These are phyloP conservation scores for Colletotrichum sublineola DNA, from an alignment of 2,329 filamentous ascomycete species.

Conservation along the genomic window DNA sequence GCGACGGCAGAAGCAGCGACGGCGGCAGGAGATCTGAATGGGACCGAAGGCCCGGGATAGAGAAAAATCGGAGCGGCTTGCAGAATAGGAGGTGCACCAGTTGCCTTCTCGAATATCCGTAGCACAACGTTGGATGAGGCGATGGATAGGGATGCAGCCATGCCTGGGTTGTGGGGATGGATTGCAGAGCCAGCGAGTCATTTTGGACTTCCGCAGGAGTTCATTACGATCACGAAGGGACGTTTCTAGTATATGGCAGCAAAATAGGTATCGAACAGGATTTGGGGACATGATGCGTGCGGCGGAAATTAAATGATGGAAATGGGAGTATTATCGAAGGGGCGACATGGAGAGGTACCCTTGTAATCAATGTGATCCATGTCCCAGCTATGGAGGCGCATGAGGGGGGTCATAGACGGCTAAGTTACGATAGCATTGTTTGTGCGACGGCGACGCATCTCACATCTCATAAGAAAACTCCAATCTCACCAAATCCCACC, in stretches of 20 bases:
- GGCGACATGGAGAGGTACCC: not conserved
- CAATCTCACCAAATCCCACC: not conserved
- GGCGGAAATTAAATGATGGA: not conserved
- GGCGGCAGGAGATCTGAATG: not conserved
- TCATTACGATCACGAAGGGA: not conserved
- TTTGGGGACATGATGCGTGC: not conserved
- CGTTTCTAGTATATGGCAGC: not conserved
- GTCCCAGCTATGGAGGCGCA: not conserved
- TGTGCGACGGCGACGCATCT: constrained; percentile 1
- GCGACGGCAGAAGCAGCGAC: not conserved
- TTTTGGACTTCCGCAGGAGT: not conserved
- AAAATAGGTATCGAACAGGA: not conserved
- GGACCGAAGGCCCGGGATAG: constrained; percentile 1
- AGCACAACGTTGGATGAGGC: not conserved
- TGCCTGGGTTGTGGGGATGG: not conserved
- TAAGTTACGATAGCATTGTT: not conserved
- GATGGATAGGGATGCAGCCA: too few relatives aligned
- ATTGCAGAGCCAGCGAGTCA: not conserved
- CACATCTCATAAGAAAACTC: constrained; percentile 5
- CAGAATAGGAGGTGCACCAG: not conserved
- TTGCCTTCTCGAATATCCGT: not conserved
- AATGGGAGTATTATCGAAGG: not conserved
- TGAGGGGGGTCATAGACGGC: not conserved
- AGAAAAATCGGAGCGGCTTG: not conserved
- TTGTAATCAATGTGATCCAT: not conserved